Percentiles rank a stretch among this genome's conserved stretches.
phyloP scores from a whole-genome alignment of 352 stramenopile genomes.

The Thalassiosira delicatula region DNA sequence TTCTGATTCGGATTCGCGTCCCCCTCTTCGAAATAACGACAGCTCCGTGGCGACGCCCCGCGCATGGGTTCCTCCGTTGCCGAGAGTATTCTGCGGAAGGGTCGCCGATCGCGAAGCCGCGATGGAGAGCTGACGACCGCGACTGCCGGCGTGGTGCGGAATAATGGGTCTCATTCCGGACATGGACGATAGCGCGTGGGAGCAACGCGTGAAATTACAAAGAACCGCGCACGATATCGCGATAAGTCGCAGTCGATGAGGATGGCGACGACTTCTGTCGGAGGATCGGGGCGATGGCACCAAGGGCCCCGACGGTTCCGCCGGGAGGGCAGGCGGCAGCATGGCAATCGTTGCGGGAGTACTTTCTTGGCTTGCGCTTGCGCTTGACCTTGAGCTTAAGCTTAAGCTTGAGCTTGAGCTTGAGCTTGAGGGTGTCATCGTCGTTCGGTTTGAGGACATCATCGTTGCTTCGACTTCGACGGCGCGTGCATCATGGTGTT shows the following conservation, averaged over 20 bases:
- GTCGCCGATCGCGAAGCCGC: neutral
- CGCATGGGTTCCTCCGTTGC: neutral
- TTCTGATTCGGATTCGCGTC: neutral
- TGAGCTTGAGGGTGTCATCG: too few relatives aligned
- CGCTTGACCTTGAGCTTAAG: too few relatives aligned
- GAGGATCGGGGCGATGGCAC: neutral
- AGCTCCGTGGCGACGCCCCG: neutral
- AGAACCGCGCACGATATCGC: slow-evolving; percentile 9
- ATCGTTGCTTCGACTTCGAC: too few relatives aligned
- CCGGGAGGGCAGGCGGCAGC: neutral
- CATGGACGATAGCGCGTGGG: slow-evolving; percentile 24
- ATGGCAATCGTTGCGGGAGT: too few relatives aligned
- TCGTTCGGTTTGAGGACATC: too few relatives aligned
- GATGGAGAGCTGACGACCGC: slow-evolving; percentile 1
- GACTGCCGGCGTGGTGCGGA: neutral
- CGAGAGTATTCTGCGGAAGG: neutral
- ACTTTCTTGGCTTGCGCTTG: too few relatives aligned
- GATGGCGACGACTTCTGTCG: neutral
- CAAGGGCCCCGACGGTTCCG: too few relatives aligned
- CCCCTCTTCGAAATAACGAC: slow-evolving; percentile 11
- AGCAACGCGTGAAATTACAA: slow-evolving; percentile 21
- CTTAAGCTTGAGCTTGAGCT: too few relatives aligned
- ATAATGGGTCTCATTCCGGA: neutral
- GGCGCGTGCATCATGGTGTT: too few relatives aligned
- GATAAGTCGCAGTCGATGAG: neutral